Percentiles rank a stretch among this genome's conserved stretches.
phyloP scores from a whole-genome alignment of 768 basidiomycete genomes.

The Psilocybe subaeruginosa region DNA sequence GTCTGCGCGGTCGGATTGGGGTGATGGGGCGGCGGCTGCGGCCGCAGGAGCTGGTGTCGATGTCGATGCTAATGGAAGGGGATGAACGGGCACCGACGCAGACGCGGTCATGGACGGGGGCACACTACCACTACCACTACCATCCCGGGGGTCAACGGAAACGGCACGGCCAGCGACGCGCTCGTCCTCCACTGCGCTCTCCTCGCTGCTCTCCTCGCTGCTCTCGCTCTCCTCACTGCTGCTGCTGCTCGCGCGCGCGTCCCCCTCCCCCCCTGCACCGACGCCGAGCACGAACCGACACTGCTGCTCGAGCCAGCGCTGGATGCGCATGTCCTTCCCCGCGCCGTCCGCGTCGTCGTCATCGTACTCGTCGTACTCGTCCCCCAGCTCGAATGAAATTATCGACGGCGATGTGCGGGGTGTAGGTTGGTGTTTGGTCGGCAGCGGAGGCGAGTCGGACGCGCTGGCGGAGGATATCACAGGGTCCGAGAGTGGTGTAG shows the following conservation, averaged over 20 bases:
- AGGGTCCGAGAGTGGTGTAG: too few relatives aligned
- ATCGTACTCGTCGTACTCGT: neutral
- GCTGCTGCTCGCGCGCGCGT: neutral
- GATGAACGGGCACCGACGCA: neutral
- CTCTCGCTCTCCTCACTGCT: neutral
- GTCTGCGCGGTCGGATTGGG: constrained; percentile 8
- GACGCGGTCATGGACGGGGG: neutral
- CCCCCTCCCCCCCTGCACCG: neutral
- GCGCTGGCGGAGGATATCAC: too few relatives aligned
- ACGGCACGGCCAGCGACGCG: too few relatives aligned
- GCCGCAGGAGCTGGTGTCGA: neutral
- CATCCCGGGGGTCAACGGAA: too few relatives aligned
- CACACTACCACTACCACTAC: too few relatives aligned
- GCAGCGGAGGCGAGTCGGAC: too few relatives aligned
- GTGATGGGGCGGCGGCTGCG: neutral
- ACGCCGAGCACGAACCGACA: constrained; percentile 6
- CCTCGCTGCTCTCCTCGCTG: neutral
- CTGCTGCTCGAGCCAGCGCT: constrained; percentile 15
- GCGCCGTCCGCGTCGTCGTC: neutral
- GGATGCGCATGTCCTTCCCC: constrained; percentile 2
- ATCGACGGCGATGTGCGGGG: neutral
- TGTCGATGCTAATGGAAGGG: neutral
- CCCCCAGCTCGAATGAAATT: neutral
- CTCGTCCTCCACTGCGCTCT: neutral
- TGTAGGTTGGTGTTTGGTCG: neutral